Conservation (phyloP, 345 rosid species). For the Pistacia vera region DNA sequence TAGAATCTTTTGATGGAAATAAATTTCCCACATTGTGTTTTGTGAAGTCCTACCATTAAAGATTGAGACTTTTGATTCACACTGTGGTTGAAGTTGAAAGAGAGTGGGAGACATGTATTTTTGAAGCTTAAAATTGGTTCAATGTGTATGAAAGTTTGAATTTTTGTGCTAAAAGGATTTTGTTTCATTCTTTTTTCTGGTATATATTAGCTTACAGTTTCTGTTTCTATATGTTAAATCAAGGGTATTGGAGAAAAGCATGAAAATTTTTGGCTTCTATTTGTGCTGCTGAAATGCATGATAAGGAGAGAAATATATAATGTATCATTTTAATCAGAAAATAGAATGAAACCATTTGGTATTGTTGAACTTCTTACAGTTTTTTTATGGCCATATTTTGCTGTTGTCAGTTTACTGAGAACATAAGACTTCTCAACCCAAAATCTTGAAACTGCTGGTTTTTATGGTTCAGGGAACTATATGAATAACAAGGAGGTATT, state of each 20-base stretch:
- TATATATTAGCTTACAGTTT: not conserved
- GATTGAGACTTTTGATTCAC: not conserved
- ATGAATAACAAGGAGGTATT: constrained; percentile 36
- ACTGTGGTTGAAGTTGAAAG: not conserved
- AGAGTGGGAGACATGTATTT: not conserved
- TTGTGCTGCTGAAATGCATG: not conserved
- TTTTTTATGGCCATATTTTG: not conserved
- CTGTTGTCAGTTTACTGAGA: not conserved
- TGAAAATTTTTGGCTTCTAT: not conserved
- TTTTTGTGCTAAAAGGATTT: not conserved
- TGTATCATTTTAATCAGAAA: not conserved
- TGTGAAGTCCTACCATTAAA: not conserved
- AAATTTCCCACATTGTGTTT: not conserved
- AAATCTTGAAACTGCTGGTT: constrained; percentile 34
- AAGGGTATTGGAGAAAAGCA: not conserved
- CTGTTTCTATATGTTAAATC: not conserved
- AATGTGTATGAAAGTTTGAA: not conserved
- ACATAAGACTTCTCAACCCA: not conserved
- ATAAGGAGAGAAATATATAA: too few species aligned
- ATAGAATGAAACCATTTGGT: not conserved
- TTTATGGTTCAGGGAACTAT: constrained; percentile 44
- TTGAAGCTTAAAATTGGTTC: not conserved
- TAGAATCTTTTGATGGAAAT: not conserved
- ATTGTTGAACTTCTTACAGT: too few species aligned
- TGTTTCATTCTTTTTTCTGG: not conserved